A percentile compares a stretch with the other conserved stretches of the same genome.
Conservation (phyloP, 768 basidiomycete genomes). For the Udeniomyces megalosporus region DNA sequence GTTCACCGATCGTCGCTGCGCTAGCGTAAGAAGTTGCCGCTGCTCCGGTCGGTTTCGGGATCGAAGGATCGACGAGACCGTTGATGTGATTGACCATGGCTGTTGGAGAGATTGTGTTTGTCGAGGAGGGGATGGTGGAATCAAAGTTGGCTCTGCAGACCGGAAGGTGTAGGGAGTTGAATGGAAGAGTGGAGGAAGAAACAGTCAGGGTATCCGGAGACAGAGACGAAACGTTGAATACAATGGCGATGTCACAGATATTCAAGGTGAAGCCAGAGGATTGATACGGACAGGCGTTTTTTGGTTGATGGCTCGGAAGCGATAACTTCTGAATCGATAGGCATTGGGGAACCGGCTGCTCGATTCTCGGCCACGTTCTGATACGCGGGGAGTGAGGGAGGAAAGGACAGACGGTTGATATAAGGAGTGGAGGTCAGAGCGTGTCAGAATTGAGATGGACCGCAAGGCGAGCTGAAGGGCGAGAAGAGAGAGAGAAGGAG, state of each 20-base stretch:
- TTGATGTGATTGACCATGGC: background rate
- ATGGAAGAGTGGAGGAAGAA: background rate
- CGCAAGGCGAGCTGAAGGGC: background rate
- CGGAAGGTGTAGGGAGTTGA: background rate
- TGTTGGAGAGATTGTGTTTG: background rate
- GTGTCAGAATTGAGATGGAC: background rate
- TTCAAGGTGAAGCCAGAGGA: background rate
- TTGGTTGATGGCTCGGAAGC: slow-evolving; percentile 10
- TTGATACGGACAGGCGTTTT: slow-evolving; percentile 12
- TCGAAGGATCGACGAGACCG: background rate
- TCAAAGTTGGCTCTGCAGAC: background rate
- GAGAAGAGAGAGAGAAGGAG: too few relatives aligned
- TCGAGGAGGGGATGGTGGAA: slow-evolving; percentile 1
- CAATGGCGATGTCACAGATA: background rate
- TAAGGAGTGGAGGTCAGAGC: too few relatives aligned
- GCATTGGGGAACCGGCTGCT: background rate
- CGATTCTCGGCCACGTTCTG: background rate
- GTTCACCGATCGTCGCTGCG: slow-evolving; percentile 6
- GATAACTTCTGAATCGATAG: background rate
- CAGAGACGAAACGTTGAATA: background rate
- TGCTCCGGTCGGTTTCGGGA: background rate
- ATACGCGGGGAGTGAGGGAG: background rate
- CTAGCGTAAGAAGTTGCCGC: background rate
- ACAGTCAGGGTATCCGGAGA: background rate
- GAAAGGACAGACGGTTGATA: too few relatives aligned